Conservation (phyloP, 371 early-diverging fungal genomes). For the Rhizomucor miehei region DNA sequence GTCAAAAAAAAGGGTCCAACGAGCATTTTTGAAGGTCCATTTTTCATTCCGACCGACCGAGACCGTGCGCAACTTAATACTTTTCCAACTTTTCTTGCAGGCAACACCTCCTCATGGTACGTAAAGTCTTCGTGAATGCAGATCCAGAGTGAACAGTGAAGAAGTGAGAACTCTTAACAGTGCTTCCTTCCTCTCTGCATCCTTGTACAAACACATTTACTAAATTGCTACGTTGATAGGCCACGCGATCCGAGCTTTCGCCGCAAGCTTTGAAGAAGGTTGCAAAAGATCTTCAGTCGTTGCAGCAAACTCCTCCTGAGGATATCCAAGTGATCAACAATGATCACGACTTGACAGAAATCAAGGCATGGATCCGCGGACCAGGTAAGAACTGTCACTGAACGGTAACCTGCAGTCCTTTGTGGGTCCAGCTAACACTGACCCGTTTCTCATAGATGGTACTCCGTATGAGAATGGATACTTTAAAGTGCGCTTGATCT, state of each 20-base stretch:
- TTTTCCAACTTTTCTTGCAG: too few relatives aligned
- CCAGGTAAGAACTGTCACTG: slow-evolving; percentile 69
- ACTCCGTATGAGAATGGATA: slow-evolving; percentile 82
- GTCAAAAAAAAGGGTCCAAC: too few relatives aligned
- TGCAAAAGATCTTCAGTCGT: slow-evolving; percentile 58
- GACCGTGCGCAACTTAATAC: too few relatives aligned
- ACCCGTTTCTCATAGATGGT: slow-evolving; percentile 32
- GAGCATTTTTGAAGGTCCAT: too few relatives aligned
- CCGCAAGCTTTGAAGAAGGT: slow-evolving; percentile 46
- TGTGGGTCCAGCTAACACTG: slow-evolving; percentile 1
- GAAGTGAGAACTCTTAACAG: too few relatives aligned
- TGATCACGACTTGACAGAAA: slow-evolving; percentile 70
- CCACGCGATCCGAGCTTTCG: slow-evolving; percentile 35
- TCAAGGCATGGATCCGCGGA: slow-evolving; percentile 84
- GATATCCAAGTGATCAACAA: slow-evolving; percentile 72
- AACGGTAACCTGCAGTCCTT: too few relatives aligned
- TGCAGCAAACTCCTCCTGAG: slow-evolving; percentile 65
- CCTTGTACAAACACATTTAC: too few relatives aligned
- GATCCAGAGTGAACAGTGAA: too few relatives aligned
- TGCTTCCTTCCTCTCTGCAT: too few relatives aligned
- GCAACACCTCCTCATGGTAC: too few relatives aligned
- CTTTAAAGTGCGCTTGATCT: slow-evolving; percentile 62
- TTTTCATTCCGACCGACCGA: too few relatives aligned
- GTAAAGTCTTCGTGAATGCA: too few relatives aligned
- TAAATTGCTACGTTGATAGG: slow-evolving; percentile 7